Base-by-base conservation (phyloP, 768 basidiomycete genomes). In the Naganishia kalamii region DNA sequence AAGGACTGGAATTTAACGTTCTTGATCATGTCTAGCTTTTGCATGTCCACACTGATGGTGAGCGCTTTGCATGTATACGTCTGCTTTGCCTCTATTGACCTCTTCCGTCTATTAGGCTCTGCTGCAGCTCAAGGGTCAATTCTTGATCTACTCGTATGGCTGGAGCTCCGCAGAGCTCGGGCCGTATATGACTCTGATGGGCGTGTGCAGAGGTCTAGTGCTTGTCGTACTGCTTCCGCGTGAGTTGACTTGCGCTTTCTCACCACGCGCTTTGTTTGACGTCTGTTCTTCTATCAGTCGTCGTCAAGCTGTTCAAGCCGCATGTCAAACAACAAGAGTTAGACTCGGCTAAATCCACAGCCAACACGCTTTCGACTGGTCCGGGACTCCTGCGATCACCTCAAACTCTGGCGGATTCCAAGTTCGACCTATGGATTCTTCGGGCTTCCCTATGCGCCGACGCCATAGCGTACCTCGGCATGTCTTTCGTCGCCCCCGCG, bases 1-100 rank as follows among this genome's bases (percentile, higher is more conserved):
- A 84, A 78, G 70, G 89, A 90, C 72, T 92, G 86, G 82, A 89
- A 86, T 72, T 79, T 93, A 74, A 86, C 86, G 2, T 80, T 85
- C 64, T 77, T 90, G 3, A 90, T 86, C 2, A 60, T 84, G 4
- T 83, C 84, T 3, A 72, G 88, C 54, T 88, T 90, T 72, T 73
- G 82, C 12, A 85, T 87, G 75, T 75, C 86, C 35, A 80, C 89
- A 33, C 84, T 88, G 2, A 82, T 82, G 51, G 88, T 88, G 74
- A 70, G 85, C 78, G 8, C 8, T 21, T 0, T 15, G 6, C 17
- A 27, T 48, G 8, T 15, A 15, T 49, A 17, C 27, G 6, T 33
- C 23, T 32, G 11, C 21, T 8, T 41, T 15, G 13, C 21, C 43
- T 32, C 13, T 49, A 4, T 15, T 43, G 40, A 57, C 11, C 21